Evolutionary conservation across 2,329 filamentous ascomycete species (phyloP), one percentile per base, ranked within the genome.

Genomic region (Claviceps monticola): DNA sequence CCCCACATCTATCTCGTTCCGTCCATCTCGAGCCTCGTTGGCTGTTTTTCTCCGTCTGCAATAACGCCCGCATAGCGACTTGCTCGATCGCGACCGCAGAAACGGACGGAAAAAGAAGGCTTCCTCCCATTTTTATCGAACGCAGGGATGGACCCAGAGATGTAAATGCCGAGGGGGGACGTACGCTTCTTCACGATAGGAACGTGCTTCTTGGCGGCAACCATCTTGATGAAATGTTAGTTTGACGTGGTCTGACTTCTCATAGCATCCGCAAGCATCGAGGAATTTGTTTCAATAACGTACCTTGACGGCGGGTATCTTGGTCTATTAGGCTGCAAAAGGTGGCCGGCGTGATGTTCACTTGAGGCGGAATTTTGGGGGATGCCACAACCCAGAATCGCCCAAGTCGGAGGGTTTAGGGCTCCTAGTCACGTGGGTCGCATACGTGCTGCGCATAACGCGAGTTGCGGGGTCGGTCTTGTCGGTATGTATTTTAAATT

Each of bases 151-250:
- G 41, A 7, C 42, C 13, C 4, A 26, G 21, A 44, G 5, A 23
- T 26, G 21, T 23, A 44, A 13, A 26, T 26, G 42, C 5, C 42
- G 42, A 16, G n/a, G 62, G 37, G 29, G 62, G 68, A 89, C 88
- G 71, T 91, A 95, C 89, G 89, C 89, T 98, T 98, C 88, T 98
- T 98, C 71, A 98, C 88, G 82, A 98, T 98, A 70, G 90, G 85
- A 72, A 97, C 83, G 78, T 97, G 93, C 82, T 95, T 94, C 87
- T 94, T 95, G 76, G 91, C 87, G 85, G 90, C 82, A 82, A 91
- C 89, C 93, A 97, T 97, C 90, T 91, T 62, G 52, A 61, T 46
- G 14, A 26, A 53, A 62, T 56, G 61, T 69, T 60, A 68, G 66
- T 57, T 19, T 46, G 11, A 8, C 9, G 3, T 42, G n/a, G 13